Conservation (phyloP, 177 flowering plant species). For the Vitis hybrid region DNA sequence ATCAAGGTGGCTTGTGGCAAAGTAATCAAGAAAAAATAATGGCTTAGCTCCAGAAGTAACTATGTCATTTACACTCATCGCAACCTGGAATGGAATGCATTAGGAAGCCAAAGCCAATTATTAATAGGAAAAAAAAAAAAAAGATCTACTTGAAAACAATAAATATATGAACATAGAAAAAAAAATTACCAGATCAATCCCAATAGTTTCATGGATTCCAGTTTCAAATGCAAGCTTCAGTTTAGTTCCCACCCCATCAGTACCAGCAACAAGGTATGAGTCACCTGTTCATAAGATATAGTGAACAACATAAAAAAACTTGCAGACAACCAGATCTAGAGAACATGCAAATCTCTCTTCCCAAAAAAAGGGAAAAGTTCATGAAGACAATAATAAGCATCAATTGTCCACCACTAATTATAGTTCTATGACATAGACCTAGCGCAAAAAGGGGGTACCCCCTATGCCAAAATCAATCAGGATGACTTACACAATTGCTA, state of each 20-base stretch:
- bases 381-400: too few relatives aligned
- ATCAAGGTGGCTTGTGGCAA: constrained; percentile 93
- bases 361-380: too few relatives aligned
- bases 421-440: too few relatives aligned
- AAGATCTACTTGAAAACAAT: too few relatives aligned
- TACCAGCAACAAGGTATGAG: constrained; percentile 95
- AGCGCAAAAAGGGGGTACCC: too few relatives aligned
- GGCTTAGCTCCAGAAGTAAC: constrained; percentile 98
- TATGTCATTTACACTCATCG: constrained; percentile 98
- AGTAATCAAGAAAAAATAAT: constrained; percentile 92
- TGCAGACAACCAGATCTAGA: too few relatives aligned
- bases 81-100: constrained; percentile 57
- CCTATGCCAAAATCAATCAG: too few relatives aligned
- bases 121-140: neutral
- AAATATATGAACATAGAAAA: neutral
- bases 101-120: neutral
- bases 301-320: too few relatives aligned
- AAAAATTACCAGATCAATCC: constrained; percentile 84
- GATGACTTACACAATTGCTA: too few relatives aligned
- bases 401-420: too few relatives aligned
- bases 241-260: constrained; percentile 99
- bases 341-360: too few relatives aligned
- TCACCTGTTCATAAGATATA: constrained; percentile 53
- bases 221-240: constrained; percentile 96
- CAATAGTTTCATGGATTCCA: constrained; percentile 93